Percentiles rank a stretch among this genome's conserved stretches.
phyloP scores from a whole-genome alignment of 2,329 filamentous ascomycete genomes.

The Curvularia eragrostidis region DNA sequence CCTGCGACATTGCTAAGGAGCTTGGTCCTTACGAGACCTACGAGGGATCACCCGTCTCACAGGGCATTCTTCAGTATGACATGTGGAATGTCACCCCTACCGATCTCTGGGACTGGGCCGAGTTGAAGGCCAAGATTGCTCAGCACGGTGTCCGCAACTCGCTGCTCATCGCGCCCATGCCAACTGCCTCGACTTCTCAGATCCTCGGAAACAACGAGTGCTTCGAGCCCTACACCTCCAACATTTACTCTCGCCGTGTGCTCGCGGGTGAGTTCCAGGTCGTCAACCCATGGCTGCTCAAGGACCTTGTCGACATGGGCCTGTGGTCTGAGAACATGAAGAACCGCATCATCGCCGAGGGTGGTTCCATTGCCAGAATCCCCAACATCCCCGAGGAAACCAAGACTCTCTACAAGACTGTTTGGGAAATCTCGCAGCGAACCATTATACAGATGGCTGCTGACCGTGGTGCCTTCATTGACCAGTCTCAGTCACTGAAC shows the following conservation, averaged over 20 bases:
- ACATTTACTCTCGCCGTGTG: slow-evolving; percentile 99
- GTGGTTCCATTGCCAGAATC: slow-evolving; percentile 94
- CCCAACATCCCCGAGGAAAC: slow-evolving; percentile 95
- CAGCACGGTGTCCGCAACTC: slow-evolving; percentile 95
- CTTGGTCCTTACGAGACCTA: slow-evolving; percentile 89
- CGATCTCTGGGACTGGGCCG: slow-evolving; percentile 95
- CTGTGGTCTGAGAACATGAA: slow-evolving; percentile 99
- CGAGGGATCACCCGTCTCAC: slow-evolving; percentile 89
- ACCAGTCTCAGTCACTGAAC: slow-evolving; percentile 98
- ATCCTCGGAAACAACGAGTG: slow-evolving; percentile 99
- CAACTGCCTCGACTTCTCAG: slow-evolving; percentile 94
- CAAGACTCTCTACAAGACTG: slow-evolving; percentile 98
- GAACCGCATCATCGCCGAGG: slow-evolving; percentile 98
- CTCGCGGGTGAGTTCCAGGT: slow-evolving; percentile 99
- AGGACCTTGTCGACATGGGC: slow-evolving; percentile 96
- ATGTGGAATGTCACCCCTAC: slow-evolving; percentile 97
- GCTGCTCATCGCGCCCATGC: slow-evolving; percentile 94
- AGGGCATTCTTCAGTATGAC: slow-evolving; percentile 96
- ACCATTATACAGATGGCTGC: slow-evolving; percentile 97
- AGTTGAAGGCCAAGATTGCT: slow-evolving; percentile 88
- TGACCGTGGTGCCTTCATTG: slow-evolving; percentile 97
- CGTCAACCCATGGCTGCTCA: slow-evolving; percentile 97
- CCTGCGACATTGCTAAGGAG: slow-evolving; percentile 82
- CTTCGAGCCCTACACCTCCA: slow-evolving; percentile 99
- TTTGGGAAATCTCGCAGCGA: slow-evolving; percentile 98